A percentile compares a stretch with the other conserved stretches of the same genome.
Conservation (phyloP, 192 early-diverging fungal species). For the Geranomyces variabilis region DNA sequence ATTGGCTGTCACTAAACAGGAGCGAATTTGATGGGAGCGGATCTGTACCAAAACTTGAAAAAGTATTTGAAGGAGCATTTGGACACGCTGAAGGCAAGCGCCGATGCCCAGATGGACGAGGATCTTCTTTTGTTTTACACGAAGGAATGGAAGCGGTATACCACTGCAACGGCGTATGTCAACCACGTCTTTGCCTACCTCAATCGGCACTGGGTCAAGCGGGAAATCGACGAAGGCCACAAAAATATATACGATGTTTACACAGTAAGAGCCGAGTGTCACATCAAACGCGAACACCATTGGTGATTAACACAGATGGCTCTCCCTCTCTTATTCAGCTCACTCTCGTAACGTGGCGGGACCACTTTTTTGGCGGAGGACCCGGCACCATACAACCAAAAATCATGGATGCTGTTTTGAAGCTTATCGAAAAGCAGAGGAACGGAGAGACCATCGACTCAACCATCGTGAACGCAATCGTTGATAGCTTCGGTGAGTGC, state of each 20-base stretch:
- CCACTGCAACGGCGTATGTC: conserved; percentile 78
- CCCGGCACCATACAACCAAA: conserved; percentile 58
- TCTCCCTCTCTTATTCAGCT: conserved; percentile 51
- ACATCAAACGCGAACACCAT: too few species aligned
- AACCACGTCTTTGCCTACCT: conserved; percentile 93
- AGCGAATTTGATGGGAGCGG: conserved; percentile 61
- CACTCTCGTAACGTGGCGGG: conserved; percentile 84
- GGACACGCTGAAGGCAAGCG: conserved; percentile 51
- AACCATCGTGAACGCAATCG: conserved; percentile 81
- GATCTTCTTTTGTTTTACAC: conserved; percentile 86
- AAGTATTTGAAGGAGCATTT: conserved; percentile 59
- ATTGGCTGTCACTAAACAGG: conserved; percentile 18
- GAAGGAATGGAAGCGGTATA: conserved; percentile 87
- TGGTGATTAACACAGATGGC: neutral
- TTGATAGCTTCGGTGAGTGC: conserved; percentile 84
- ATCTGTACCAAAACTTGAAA: conserved; percentile 68
- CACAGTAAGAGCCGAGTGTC: too few species aligned
- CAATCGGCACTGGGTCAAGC: conserved; percentile 96
- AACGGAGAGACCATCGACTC: conserved; percentile 91
- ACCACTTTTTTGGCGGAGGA: conserved; percentile 48
- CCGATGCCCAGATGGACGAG: conserved; percentile 73
- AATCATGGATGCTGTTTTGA: conserved; percentile 77
- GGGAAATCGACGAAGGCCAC: conserved; percentile 92
- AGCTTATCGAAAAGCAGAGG: conserved; percentile 77
- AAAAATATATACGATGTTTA: conserved; percentile 90